Percentiles rank a stretch among this genome's conserved stretches.
These are phyloP conservation scores for Cadophora malorum DNA, from an alignment of 2,329 filamentous ascomycete genomes.

Conservation along the genomic window DNA sequence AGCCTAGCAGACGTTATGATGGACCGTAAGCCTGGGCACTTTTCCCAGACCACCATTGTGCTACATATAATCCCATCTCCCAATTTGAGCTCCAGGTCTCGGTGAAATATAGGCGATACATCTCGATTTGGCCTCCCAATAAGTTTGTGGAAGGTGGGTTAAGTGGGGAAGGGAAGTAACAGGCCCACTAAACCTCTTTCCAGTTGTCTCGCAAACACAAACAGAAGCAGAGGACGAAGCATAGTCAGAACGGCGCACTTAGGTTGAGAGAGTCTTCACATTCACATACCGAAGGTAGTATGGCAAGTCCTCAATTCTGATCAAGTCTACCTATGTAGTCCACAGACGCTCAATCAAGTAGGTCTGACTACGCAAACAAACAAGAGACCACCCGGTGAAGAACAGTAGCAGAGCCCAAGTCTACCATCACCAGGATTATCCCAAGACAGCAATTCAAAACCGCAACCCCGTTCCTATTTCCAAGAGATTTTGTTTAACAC, in stretches of 20 bases:
- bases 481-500: neutral
- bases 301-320: neutral
- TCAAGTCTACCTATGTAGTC: slow-evolving; percentile 5
- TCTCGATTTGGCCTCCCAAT: no score
- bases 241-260: neutral
- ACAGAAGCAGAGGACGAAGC: neutral
- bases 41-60: no score
- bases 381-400: neutral
- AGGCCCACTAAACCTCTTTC: neutral
- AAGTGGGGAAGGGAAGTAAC: neutral
- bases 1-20: neutral
- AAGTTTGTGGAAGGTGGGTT: neutral
- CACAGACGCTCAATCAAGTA: neutral
- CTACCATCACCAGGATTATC: neutral
- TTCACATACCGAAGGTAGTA: neutral
- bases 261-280: neutral
- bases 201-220: neutral
- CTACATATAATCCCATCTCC: no score
- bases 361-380: neutral
- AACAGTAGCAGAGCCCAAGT: slow-evolving; percentile 10
- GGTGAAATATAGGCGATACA: no score
- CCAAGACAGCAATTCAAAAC: neutral
- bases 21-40: no score
- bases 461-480: neutral
- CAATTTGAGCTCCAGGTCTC: no score